A percentile compares a stretch with the other conserved stretches of the same genome.
These are phyloP conservation scores for Echinosphaeria canescens DNA, from an alignment of 2,329 filamentous ascomycete species.

Conservation along the genomic window DNA sequence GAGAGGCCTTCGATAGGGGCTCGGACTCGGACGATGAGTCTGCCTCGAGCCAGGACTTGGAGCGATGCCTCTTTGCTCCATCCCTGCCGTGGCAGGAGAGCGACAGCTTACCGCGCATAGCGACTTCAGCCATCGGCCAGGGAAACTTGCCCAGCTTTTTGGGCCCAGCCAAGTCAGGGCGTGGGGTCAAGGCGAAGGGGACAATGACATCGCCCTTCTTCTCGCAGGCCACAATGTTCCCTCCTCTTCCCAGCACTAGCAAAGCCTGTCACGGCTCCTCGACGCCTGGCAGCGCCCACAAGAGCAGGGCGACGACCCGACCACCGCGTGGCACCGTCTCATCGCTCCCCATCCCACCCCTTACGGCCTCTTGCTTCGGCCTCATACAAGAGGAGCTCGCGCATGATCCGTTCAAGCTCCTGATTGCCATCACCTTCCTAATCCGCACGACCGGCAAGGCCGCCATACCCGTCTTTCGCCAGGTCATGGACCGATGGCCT, in stretches of 20 bases:
- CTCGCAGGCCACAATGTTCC: conserved; percentile 1
- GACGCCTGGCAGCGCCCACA: too few relatives aligned
- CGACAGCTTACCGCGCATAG: too few relatives aligned
- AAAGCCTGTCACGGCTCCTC: too few relatives aligned
- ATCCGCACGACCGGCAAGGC: conserved; percentile 56
- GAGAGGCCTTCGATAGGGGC: too few relatives aligned
- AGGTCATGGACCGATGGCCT: conserved; percentile 45
- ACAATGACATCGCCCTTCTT: conserved; percentile 14
- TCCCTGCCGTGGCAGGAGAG: too few relatives aligned
- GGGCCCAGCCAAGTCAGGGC: too few relatives aligned
- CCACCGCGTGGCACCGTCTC: conserved; percentile 22
- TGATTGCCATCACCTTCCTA: conserved; percentile 68
- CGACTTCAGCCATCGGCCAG: too few relatives aligned
- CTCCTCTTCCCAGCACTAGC: conserved; percentile 1
- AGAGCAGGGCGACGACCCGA: conserved; percentile 7
- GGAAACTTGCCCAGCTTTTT: too few relatives aligned
- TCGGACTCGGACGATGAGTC: too few relatives aligned
- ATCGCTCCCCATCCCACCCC: conserved; percentile 42
- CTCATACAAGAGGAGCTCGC: conserved; percentile 68
- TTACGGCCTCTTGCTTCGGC: conserved; percentile 43
- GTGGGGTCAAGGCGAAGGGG: conserved; percentile 6
- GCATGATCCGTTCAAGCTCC: conserved; percentile 53
- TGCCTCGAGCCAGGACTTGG: too few relatives aligned
- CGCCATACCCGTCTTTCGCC: conserved; percentile 56
- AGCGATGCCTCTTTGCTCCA: too few relatives aligned